A percentile compares a stretch with the other conserved stretches of the same genome.
Conservation (phyloP, 202 grass and related monocot species). For the Setaria viridis region DNA sequence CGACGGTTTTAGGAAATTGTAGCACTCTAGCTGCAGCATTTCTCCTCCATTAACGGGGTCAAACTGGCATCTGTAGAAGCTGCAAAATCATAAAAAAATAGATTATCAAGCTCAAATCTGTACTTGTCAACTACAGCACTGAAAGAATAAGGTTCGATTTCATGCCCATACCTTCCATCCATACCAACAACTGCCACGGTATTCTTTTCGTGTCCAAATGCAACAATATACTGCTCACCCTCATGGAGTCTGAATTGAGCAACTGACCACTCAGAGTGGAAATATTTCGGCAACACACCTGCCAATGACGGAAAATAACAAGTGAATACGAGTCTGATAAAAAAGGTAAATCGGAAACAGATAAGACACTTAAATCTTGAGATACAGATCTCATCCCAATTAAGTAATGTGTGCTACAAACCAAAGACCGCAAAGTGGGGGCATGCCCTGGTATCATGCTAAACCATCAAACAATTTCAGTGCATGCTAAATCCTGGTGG, state of each 20-base stretch:
- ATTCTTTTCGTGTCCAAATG: conserved; percentile 96
- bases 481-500: neutral
- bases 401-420: neutral
- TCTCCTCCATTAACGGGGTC: conserved; percentile 78
- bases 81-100: conserved; percentile 31
- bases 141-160: too few species aligned
- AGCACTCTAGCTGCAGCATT: conserved; percentile 90
- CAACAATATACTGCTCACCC: conserved; percentile 84
- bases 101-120: neutral
- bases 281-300: conserved; percentile 98
- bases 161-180: conserved; percentile 74
- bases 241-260: conserved; percentile 92
- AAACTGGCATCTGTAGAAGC: conserved; percentile 94
- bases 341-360: neutral
- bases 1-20: conserved; percentile 80
- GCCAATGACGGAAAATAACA: conserved; percentile 34
- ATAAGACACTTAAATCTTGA: neutral
- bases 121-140: neutral
- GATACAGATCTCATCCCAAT: neutral
- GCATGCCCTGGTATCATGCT: neutral
- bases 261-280: conserved; percentile 97
- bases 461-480: neutral
- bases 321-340: neutral
- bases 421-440: neutral
- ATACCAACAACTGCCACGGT: conserved; percentile 90